These are phyloP conservation scores for Verticillium albo-atrum DNA, from an alignment of 2,329 filamentous ascomycete genomes.

Conservation along the genomic window DNA sequence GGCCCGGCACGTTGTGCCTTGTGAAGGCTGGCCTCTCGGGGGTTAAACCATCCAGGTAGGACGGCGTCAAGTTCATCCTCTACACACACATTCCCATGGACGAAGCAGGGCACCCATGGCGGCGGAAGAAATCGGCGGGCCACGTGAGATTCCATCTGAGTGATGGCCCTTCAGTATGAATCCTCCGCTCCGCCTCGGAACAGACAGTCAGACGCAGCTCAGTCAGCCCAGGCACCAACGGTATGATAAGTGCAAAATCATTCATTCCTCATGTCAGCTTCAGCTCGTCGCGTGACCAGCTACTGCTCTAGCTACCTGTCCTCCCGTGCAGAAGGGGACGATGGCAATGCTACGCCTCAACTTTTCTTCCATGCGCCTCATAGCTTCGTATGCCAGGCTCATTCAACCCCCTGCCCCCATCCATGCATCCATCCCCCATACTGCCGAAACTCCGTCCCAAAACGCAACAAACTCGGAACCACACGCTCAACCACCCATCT, in stretches of 20 bases:
- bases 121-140: too few species aligned
- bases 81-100: too few species aligned
- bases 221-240: too few species aligned
- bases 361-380: neutral
- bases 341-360: neutral
- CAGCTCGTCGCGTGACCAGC: neutral
- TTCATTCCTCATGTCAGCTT: neutral
- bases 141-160: too few species aligned
- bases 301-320: neutral
- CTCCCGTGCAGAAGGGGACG: neutral
- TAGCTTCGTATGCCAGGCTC: neutral
- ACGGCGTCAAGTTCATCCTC: too few species aligned
- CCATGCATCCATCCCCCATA: neutral
- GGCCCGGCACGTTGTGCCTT: too few species aligned
- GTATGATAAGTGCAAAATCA: neutral
- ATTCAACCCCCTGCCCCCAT: neutral
- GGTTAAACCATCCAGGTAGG: too few species aligned
- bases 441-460: neutral
- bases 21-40: too few species aligned
- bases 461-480: neutral
- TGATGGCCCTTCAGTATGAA: too few species aligned
- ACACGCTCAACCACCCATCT: conserved; percentile 34
- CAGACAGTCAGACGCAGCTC: too few species aligned
- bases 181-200: too few species aligned
- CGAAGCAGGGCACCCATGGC: too few species aligned